These are phyloP conservation scores for Pleurotus ostreatus DNA, from an alignment of 768 basidiomycete species.

Conservation along the genomic window DNA sequence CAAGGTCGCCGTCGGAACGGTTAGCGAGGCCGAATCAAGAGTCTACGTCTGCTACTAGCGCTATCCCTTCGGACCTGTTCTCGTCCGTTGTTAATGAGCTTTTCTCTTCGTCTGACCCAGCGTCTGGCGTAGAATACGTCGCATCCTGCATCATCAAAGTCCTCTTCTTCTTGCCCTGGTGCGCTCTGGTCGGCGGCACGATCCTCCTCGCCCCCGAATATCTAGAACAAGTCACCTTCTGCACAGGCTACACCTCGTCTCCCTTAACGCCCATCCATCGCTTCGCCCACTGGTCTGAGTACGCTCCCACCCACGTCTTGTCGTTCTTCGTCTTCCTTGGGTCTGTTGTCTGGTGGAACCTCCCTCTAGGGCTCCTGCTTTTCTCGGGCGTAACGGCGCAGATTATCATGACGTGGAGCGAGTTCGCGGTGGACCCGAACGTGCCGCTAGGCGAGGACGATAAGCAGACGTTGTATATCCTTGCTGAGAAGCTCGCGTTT, in stretches of 20 bases:
- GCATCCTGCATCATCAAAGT: conserved; percentile 19
- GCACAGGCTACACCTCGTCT: conserved; percentile 23
- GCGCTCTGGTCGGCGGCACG: conserved; percentile 36
- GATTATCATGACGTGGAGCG: conserved; percentile 30
- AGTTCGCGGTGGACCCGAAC: conserved; percentile 27
- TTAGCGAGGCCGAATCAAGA: background rate
- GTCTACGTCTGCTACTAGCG: background rate
- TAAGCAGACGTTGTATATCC: conserved; percentile 32
- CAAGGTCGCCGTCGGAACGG: too few species aligned
- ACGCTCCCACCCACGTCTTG: conserved; percentile 31
- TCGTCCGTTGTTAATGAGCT: background rate
- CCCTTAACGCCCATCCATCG: conserved; percentile 29
- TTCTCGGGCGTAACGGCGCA: conserved; percentile 22
- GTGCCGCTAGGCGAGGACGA: conserved; percentile 38
- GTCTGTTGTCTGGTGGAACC: conserved; percentile 23
- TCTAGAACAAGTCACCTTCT: conserved; percentile 33
- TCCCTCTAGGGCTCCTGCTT: conserved; percentile 20
- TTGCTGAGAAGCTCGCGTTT: conserved; percentile 15
- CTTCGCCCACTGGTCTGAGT: conserved; percentile 37
- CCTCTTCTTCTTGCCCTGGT: conserved; percentile 41
- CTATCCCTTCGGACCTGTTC: background rate
- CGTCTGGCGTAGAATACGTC: conserved; percentile 9
- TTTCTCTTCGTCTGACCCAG: conserved; percentile 6
- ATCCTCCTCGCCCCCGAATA: conserved; percentile 33
- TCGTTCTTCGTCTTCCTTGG: conserved; percentile 30